These are phyloP conservation scores for Monosporascus cannonballus DNA, from an alignment of 2,329 filamentous ascomycete species.

Conservation along the genomic window DNA sequence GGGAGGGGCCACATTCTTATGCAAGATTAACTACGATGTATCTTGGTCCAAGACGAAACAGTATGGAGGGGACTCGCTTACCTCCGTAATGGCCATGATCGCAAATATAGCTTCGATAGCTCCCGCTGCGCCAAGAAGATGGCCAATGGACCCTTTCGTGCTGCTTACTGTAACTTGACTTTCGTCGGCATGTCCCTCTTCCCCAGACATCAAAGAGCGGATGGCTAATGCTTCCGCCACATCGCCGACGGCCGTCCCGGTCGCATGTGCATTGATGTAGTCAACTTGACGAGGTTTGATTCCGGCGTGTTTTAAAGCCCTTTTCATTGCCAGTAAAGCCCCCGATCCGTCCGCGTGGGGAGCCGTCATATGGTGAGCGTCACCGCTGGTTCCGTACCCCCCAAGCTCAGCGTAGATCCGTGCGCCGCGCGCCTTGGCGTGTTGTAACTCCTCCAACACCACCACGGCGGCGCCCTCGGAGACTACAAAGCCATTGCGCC, in stretches of 20 bases:
- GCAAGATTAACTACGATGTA: slow-evolving; percentile 5
- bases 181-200: slow-evolving; percentile 57
- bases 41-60: slow-evolving; percentile 8
- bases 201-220: slow-evolving; percentile 66
- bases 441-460: slow-evolving; percentile 83
- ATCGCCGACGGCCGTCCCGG: slow-evolving; percentile 80
- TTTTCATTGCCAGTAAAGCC: slow-evolving; percentile 78
- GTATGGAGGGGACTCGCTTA: slow-evolving; percentile 34
- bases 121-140: slow-evolving; percentile 85
- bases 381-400: slow-evolving; percentile 86
- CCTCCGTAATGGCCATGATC: slow-evolving; percentile 71
- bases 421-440: slow-evolving; percentile 73
- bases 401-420: slow-evolving; percentile 81
- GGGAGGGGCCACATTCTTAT: slow-evolving; percentile 71
- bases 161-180: slow-evolving; percentile 76
- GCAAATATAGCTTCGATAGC: slow-evolving; percentile 86
- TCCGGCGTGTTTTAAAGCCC: slow-evolving; percentile 67
- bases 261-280: slow-evolving; percentile 95
- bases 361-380: slow-evolving; percentile 91
- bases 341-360: slow-evolving; percentile 78
- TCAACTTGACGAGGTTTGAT: slow-evolving; percentile 67
- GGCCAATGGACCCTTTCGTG: slow-evolving; percentile 88
- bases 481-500: slow-evolving; percentile 82
- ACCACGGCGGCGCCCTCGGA: slow-evolving; percentile 86
- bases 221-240: slow-evolving; percentile 83